Base-by-base conservation (phyloP, 164 flowering plant species). In the Protea cynaroides region DNA sequence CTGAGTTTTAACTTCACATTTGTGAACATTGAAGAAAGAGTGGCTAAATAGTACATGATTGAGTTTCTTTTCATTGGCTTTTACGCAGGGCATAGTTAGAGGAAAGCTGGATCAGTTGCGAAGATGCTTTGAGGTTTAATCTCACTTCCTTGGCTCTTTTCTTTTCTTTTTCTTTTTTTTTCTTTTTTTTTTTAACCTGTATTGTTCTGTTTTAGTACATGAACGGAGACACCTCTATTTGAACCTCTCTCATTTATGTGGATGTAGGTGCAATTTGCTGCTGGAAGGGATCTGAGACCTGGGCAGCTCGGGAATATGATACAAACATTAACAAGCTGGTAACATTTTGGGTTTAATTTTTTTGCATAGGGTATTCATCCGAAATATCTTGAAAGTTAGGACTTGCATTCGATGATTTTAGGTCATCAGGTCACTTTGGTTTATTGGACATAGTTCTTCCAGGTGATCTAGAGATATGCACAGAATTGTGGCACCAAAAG, bases 191-290 rank as follows among this genome's bases (percentile, higher is more conserved):
- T 52, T 22, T 64, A 86, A 18, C 6, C 18, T 37, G 2, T 2
- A 34, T 38, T 63, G 12, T 25, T 64, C 19, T 59, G 18, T 18
- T 18, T 12, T 34, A 51, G 3, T 63, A 29, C 40, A 19, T 38
- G 43, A 18, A 22, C 5, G n/a, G 15, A 56, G 0, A 21, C 24
- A 21, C 24, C 9, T 38, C 17, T 13, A 40, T n/a, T 56, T 22
- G 23, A 19, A n/a, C 2, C 36, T 57, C 23, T 73, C 19, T 55
- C 14, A 65, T 37, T 69, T 38, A 61, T 34, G 54, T 73, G 89
- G 55, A 2, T 81, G 65, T 71, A 93, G 98, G 92, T 87, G 15
- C 92, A 82, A 68, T 87, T 85, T 82, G 89, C 92, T 6, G 89
- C 92, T 25, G 92, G 92, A 61, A 83, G 92, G 75, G 92, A 87